Evolutionary conservation across 1,284 basidiomycete species (phyloP).

Genomic region (Tilletia caries): DNA sequence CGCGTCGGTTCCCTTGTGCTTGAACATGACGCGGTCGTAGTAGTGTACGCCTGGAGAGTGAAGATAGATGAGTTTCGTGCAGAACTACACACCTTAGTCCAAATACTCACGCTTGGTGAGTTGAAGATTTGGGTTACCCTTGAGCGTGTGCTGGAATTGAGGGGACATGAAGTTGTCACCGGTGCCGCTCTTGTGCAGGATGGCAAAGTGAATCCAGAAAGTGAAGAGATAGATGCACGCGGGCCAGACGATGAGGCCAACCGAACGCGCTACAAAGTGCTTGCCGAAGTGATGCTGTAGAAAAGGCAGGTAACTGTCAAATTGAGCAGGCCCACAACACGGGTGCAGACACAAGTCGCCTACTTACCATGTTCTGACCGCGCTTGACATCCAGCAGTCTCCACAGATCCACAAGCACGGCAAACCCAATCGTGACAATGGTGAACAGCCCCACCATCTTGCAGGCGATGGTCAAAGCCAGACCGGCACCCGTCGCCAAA

Average conservation of each 20-base stretch:
- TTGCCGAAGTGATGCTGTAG: conserved; percentile 77
- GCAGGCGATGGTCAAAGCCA: conserved; percentile 93
- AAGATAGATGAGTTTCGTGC: background rate
- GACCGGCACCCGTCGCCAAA: conserved; percentile 79
- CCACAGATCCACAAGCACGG: conserved; percentile 92
- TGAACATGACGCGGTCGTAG: conserved; percentile 79
- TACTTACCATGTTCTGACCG: conserved; percentile 58
- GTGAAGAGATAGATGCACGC: conserved; percentile 87
- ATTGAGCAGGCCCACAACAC: background rate
- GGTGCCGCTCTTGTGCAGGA: conserved; percentile 83
- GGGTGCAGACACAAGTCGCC: no score
- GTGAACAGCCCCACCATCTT: conserved; percentile 97
- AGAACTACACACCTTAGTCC: background rate
- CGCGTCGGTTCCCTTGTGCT: conserved; percentile 87
- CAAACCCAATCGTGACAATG: conserved; percentile 81
- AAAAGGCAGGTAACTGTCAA: background rate
- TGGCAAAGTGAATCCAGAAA: conserved; percentile 92
- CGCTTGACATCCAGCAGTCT: conserved; percentile 82
- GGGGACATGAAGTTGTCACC: conserved; percentile 98
- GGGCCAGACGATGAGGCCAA: conserved; percentile 84
- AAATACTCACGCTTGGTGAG: conserved; percentile 63
- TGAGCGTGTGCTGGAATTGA: conserved; percentile 91
- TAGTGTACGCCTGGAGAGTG: conserved; percentile 75
- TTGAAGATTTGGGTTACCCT: conserved; percentile 84
- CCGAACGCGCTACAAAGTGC: conserved; percentile 80